Evolutionary conservation across 2,329 filamentous ascomycete genomes (phyloP).

Genomic region (Colletotrichum horii): DNA sequence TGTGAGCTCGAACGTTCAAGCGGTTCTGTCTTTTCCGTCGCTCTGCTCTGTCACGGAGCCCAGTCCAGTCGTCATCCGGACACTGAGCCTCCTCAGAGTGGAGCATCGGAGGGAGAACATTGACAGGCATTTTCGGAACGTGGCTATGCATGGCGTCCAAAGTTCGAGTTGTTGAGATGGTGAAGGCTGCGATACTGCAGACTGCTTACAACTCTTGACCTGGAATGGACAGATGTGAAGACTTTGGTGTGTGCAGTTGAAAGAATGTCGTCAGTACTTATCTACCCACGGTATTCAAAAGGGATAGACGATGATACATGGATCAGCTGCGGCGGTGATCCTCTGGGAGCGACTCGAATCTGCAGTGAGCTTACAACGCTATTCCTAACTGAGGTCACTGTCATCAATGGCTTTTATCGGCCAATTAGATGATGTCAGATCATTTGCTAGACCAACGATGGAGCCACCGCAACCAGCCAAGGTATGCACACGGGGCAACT

Average conservation of each 20-base stretch:
- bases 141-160: background rate
- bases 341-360: background rate
- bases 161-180: background rate
- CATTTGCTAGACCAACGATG: background rate
- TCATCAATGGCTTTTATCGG: background rate
- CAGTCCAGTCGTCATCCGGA: conserved; percentile 39
- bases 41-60: conserved; percentile 31
- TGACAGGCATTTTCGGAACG: background rate
- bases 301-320: background rate
- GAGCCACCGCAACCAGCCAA: background rate
- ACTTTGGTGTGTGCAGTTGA: background rate
- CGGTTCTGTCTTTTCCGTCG: conserved; percentile 38
- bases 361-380: conserved; percentile 3
- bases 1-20: conserved; percentile 38
- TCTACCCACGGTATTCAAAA: background rate
- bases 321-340: background rate
- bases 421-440: background rate
- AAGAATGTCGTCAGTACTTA: background rate
- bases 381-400: background rate
- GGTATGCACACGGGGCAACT: background rate
- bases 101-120: background rate
- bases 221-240: background rate
- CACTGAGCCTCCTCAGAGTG: background rate
- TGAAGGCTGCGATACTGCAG: background rate
- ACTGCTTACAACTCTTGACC: background rate